Base-by-base conservation (phyloP, 768 basidiomycete genomes). In the Boletus tomentosulus region DNA sequence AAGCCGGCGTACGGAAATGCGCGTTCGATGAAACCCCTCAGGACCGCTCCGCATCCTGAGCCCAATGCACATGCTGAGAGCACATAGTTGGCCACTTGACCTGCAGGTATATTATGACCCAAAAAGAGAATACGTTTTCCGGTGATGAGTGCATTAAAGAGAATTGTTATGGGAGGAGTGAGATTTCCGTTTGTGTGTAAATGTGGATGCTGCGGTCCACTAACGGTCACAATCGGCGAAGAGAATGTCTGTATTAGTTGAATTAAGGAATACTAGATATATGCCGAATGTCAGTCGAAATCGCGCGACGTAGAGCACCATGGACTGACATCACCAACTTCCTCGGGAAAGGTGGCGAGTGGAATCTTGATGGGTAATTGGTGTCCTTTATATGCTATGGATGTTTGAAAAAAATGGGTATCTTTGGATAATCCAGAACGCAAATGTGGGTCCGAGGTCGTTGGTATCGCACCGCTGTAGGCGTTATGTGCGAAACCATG, bases 1-100 rank as follows among this genome's bases (percentile, higher is more conserved):
- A 99, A 75, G 66, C 92, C 96, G 4, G 94, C 92, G 65, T 99
- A 99, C 0, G 97, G 96, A 68, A 98, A 98, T 2, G 93, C 87
- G 15, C 92, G 83, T 62, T 92, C 89, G 44, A 91, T 88, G 65
- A 97, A 90, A 3, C 94, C 96, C 47, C 87, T 75, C 53, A 98
- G 71, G 24, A 90, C 74, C 22, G 80, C 81, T 0, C 97, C 96
- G 61, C 92, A 92, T 7, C 96, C 96, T 12, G 89, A 92, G 1
- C 85, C 94, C 5, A 99, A 75, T 5, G 96, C 92, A 68, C 95
- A 98, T 2, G 97, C 94, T 6, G 95, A 89, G 13, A 98, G 78
- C 6, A 99, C 97, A 67, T 91, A 92, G 59, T 81, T 85, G 46
- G 93, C 91, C 25, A 98, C 94, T 64, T 89, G 83, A 12, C 90